These are phyloP conservation scores for Fraxinus dipetala DNA, from an alignment of 305 asterid genomes.

Conservation along the genomic window DNA sequence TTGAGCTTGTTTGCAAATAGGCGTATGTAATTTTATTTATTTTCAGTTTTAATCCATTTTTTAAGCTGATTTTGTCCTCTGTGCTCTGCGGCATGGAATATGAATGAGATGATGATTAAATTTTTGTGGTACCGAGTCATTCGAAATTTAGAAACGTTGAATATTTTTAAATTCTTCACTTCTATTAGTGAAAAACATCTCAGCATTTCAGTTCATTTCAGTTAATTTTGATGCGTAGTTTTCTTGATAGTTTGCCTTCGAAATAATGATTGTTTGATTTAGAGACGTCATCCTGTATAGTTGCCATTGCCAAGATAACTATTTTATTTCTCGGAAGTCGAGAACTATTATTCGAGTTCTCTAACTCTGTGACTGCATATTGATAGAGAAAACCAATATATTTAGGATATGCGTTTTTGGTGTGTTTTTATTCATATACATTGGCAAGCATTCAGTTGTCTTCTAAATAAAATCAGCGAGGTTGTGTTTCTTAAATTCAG, in stretches of 20 bases:
- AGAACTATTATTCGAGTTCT: neutral
- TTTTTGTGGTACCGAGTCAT: neutral
- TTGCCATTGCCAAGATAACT: neutral
- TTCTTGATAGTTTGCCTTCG: neutral
- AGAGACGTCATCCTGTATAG: slow-evolving; percentile 7
- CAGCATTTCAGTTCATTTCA: slow-evolving; percentile 1
- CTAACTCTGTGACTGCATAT: neutral
- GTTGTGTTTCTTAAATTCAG: slow-evolving; percentile 47
- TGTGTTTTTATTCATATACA: slow-evolving; percentile 2
- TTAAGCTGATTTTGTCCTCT: neutral
- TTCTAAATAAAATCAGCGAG: slow-evolving; percentile 21
- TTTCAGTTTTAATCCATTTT: neutral
- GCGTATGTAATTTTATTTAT: neutral
- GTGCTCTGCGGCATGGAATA: neutral
- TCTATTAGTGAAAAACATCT: neutral
- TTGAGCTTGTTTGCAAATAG: slow-evolving; percentile 13
- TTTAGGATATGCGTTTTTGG: neutral
- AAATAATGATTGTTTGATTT: neutral
- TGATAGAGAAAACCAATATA: neutral
- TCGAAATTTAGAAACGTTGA: neutral
- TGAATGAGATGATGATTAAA: neutral
- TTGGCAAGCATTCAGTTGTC: slow-evolving; percentile 19
- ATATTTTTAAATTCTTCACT: neutral
- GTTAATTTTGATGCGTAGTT: slow-evolving; percentile 3
- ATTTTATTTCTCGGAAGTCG: neutral